phyloP scores from a whole-genome alignment of 164 flowering plant genomes.

The Paratinospora sagittata region DNA sequence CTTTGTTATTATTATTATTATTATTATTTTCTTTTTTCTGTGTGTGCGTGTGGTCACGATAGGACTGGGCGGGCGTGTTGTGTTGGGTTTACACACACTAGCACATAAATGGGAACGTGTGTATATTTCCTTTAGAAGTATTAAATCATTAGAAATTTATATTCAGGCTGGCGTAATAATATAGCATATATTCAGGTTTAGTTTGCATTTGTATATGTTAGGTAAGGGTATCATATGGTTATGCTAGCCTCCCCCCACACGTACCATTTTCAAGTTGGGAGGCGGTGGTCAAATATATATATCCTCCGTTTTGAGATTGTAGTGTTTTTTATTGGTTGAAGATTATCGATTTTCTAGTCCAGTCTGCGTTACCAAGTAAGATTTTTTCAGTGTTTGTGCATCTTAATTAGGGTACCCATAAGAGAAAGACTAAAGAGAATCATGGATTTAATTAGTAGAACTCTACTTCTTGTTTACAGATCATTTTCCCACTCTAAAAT shows the following conservation, averaged over 20 bases:
- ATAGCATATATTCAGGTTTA: too few species aligned
- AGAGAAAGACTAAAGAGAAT: too few species aligned
- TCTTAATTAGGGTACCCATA: too few species aligned
- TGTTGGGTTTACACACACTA: too few species aligned
- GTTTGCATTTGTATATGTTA: too few species aligned
- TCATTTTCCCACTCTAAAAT: background rate
- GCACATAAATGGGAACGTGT: too few species aligned
- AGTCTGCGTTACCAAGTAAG: background rate
- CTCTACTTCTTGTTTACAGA: background rate
- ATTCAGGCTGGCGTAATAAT: too few species aligned
- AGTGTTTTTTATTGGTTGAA: background rate
- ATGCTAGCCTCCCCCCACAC: background rate
- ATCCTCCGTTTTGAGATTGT: background rate
- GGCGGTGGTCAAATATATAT: slow-evolving; percentile 1
- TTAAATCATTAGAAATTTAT: too few species aligned
- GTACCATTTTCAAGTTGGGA: background rate
- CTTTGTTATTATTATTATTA: background rate
- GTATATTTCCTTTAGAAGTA: too few species aligned
- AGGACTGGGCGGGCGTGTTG: too few species aligned
- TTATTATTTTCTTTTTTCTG: background rate
- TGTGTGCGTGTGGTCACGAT: background rate
- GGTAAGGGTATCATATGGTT: slow-evolving; percentile 6
- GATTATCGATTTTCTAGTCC: too few species aligned
- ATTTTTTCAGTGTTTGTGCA: background rate
- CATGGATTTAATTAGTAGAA: background rate